phyloP scores from a whole-genome alignment of 805 yeast genomes.

The Zygotorulaspora danielsina region DNA sequence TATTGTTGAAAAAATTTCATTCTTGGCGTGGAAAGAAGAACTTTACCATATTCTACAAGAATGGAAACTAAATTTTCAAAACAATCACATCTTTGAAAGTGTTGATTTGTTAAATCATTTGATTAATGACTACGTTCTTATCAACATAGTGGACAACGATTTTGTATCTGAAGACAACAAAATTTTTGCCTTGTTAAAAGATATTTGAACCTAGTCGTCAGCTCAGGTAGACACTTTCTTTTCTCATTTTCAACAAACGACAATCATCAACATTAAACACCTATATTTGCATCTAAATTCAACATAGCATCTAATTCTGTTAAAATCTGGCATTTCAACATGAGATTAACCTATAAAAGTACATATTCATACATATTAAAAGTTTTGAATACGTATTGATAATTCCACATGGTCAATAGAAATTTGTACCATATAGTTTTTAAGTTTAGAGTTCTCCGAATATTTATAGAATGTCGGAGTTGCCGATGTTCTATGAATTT shows the following conservation, averaged over 20 bases:
- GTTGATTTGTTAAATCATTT: conserved; percentile 29
- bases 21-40: conserved; percentile 96
- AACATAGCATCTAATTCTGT: conserved; percentile 17
- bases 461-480: no score
- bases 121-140: conserved; percentile 58
- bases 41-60: conserved; percentile 77
- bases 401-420: no score
- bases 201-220: no score
- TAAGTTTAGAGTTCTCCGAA: no score
- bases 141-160: conserved; percentile 89
- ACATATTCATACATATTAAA: neutral
- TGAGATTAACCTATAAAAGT: conserved; percentile 14
- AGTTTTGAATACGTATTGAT: neutral
- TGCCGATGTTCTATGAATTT: no score
- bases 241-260: neutral
- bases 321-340: conserved; percentile 26
- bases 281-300: conserved; percentile 6
- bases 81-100: conserved; percentile 34
- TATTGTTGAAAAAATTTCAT: conserved; percentile 85
- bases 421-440: no score
- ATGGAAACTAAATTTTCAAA: conserved; percentile 60
- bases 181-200: conserved; percentile 49
- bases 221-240: neutral
- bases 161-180: conserved; percentile 50
- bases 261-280: conserved; percentile 2